These are phyloP conservation scores for Cinnamomum micranthum DNA, from an alignment of 164 flowering plant genomes.

Conservation along the genomic window DNA sequence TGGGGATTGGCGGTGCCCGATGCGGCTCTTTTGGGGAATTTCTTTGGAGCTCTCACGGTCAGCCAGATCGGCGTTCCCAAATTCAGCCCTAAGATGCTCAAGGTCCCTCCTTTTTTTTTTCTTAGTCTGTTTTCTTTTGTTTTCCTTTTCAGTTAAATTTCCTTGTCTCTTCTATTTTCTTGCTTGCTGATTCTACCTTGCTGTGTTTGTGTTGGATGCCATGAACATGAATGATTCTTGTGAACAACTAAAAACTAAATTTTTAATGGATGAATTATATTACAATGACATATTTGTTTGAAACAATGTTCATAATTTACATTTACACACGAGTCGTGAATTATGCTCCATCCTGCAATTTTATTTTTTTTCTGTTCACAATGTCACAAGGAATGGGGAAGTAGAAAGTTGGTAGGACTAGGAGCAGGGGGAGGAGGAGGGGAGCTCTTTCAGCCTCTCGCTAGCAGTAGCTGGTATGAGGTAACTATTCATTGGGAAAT, in stretches of 20 bases:
- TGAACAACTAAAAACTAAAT: not conserved
- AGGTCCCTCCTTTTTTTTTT: conserved; percentile 38
- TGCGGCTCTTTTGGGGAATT: conserved; percentile 87
- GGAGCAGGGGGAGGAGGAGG: not conserved
- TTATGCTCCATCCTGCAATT: not conserved
- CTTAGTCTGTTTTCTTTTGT: not conserved
- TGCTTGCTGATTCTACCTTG: no score
- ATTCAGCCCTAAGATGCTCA: conserved; percentile 49
- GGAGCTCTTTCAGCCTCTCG: not conserved
- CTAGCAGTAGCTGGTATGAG: not conserved
- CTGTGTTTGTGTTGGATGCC: not conserved
- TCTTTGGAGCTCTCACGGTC: conserved; percentile 88
- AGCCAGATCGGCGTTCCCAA: conserved; percentile 75
- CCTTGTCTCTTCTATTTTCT: not conserved
- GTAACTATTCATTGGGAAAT: not conserved
- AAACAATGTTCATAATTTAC: not conserved
- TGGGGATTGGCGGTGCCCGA: conserved; percentile 69
- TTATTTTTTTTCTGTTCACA: not conserved
- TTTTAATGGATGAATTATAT: not conserved
- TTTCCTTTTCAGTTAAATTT: not conserved
- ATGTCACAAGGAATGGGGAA: not conserved
- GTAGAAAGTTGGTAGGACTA: not conserved
- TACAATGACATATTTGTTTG: not conserved
- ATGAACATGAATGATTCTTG: not conserved
- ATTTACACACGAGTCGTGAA: not conserved